Percentiles rank a stretch among this genome's conserved stretches.
Evolutionary conservation across 208 protist species (phyloP).

Genomic region (Trypanosoma cruzi): DNA sequence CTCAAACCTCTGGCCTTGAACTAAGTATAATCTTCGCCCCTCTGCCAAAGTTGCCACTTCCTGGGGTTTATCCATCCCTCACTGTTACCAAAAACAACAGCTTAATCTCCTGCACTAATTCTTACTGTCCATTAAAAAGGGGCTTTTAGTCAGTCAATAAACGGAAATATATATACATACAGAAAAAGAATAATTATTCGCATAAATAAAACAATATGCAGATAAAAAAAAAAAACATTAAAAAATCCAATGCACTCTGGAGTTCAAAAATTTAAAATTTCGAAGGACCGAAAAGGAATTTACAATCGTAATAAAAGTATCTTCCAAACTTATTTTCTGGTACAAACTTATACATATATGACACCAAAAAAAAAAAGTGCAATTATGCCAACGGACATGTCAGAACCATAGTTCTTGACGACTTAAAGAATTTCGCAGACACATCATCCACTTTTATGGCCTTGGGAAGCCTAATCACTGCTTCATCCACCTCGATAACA

Average conservation of each 20-base stretch:
- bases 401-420: constrained; percentile 42
- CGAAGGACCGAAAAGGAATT: background rate
- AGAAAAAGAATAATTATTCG: constrained; percentile 26
- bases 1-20: constrained; percentile 88
- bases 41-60: constrained; percentile 42
- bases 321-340: too few species aligned
- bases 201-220: background rate
- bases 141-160: background rate
- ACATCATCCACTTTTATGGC: constrained; percentile 44
- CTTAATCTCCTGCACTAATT: constrained; percentile 3
- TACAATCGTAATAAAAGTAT: background rate
- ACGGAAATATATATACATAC: constrained; percentile 8
- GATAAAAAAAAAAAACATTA: background rate
- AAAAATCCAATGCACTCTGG: background rate
- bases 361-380: background rate
- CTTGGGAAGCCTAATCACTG: constrained; percentile 36
- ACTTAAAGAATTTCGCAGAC: constrained; percentile 62
- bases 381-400: constrained; percentile 39
- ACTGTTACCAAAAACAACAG: constrained; percentile 9
- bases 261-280: background rate
- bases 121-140: constrained; percentile 18
- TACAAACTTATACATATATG: too few species aligned
- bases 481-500: constrained; percentile 53
- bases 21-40: constrained; percentile 74
- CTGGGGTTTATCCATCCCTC: constrained; percentile 46